Conservation (phyloP, 257 asterid species). For the Jaltomata sinuosa region DNA sequence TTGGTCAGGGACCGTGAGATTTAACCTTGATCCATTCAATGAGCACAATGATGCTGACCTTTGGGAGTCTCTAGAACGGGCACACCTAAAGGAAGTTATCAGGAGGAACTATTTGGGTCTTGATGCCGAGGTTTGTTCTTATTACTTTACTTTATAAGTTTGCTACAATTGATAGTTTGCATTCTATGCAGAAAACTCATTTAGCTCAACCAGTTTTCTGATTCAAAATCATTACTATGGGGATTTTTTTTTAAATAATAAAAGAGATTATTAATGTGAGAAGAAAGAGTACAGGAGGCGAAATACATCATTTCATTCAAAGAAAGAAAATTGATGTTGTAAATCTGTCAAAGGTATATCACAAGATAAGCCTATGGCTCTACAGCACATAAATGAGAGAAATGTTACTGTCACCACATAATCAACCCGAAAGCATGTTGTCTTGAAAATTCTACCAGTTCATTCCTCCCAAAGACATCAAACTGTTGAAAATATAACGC, state of each 20-base stretch:
- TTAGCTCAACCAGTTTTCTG: not conserved
- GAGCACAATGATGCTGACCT: conserved; percentile 95
- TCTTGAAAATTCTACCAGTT: not conserved
- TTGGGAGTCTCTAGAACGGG: conserved; percentile 97
- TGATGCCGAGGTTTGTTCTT: conserved; percentile 61
- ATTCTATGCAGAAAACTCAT: not conserved
- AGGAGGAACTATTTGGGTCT: conserved; percentile 73
- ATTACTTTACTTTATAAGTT: not conserved
- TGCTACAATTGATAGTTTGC: not conserved
- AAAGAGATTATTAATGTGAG: too few species aligned
- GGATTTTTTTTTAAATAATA: not conserved
- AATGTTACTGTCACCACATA: not conserved
- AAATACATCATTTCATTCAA: not conserved
- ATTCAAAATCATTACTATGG: not conserved
- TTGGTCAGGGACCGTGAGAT: conserved; percentile 69
- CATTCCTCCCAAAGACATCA: not conserved
- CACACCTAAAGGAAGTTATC: conserved; percentile 80
- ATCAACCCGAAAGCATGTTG: not conserved
- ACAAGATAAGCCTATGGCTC: not conserved
- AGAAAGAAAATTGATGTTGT: too few species aligned
- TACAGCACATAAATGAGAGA: not conserved
- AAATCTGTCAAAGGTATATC: not conserved
- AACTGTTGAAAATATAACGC: too few species aligned
- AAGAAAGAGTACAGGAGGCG: not conserved
- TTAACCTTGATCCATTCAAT: conserved; percentile 87